A percentile compares a stretch with the other conserved stretches of the same genome.
Conservation (phyloP, 495 filamentous ascomycete species). For the Astrothelium macrocarpum region DNA sequence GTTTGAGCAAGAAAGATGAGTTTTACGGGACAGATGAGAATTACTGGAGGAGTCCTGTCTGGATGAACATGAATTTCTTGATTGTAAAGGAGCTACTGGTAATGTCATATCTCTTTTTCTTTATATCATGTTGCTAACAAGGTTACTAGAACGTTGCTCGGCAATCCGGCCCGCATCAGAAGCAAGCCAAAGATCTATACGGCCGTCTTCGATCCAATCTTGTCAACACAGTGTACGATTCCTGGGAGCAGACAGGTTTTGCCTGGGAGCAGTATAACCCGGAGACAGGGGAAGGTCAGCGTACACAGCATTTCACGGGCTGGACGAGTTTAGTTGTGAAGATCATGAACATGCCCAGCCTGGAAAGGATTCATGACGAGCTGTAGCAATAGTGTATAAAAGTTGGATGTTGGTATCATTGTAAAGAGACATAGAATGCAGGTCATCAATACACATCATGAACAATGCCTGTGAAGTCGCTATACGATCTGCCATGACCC, state of each 20-base stretch:
- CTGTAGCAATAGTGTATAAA: conserved; percentile 21
- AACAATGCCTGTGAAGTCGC: background rate
- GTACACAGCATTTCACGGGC: conserved; percentile 95
- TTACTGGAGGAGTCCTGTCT: conserved; percentile 92
- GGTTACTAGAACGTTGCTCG: conserved; percentile 43
- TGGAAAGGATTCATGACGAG: conserved; percentile 29
- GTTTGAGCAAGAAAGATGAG: conserved; percentile 72
- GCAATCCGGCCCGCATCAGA: conserved; percentile 55
- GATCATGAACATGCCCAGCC: conserved; percentile 84
- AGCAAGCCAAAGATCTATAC: conserved; percentile 65
- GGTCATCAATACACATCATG: background rate
- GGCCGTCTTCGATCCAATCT: conserved; percentile 68
- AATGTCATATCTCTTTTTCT: conserved; percentile 28
- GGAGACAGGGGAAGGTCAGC: conserved; percentile 81
- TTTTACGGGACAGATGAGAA: conserved; percentile 87
- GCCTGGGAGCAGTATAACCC: conserved; percentile 99
- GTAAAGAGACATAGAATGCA: background rate
- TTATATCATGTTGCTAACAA: conserved; percentile 15
- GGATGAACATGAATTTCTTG: conserved; percentile 97
- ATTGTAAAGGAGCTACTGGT: conserved; percentile 74
- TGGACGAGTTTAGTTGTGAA: conserved; percentile 98
- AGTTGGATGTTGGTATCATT: background rate
- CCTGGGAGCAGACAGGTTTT: conserved; percentile 87
- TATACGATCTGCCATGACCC: background rate
- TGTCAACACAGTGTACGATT: conserved; percentile 76